Base-by-base conservation (phyloP, 164 flowering plant genomes). In the Santalum album region DNA sequence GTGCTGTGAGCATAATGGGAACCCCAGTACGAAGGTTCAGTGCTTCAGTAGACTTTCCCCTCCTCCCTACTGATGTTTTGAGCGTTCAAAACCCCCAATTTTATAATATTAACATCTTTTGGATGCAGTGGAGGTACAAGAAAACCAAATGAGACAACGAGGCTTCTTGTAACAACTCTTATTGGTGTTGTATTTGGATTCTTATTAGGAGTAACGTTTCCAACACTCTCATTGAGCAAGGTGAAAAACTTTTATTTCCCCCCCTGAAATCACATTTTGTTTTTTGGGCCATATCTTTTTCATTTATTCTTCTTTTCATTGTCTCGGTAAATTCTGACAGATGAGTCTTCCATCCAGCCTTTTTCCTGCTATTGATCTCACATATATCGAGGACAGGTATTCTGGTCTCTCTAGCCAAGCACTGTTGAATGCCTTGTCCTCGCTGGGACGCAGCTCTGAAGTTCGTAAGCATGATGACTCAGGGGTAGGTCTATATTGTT, bases 161-260 rank as follows among this genome's bases (percentile, higher is more conserved):
- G 45, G 45, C 45, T 42, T 17, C 45, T 42, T 18, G 21, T 42
- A 42, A 42, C 45, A 42, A 42, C 21, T 17, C n/a, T 42, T 18
- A 11, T 42, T n/a, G 45, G 45, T 17, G 21, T 18, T 1, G 21
- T 42, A 7, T 42, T n/a, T 42, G 45, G 45, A 1, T 42, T 42
- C 21, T 17, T 42, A 17, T 4, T 18, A 42, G 21, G 45, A 17
- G 45, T 42, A 42, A 6, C 45, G n/a, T 42, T 17, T 42, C 45
- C 86, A 24, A 69, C 75, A 18, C 58, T 72, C 47, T 67, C 78
- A 25, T 55, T 78, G 36, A 64, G 75, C 14, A 73, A 74, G 83
- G 83, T 75, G 43, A 22, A 1, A 11, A 12, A 32, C 36, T 32
- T 32, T 32, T 14, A 10, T 38, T 38, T 38, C 42, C 16, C 14